Conservation (phyloP, 805 yeast species). For the Pichia membranifaciens region DNA sequence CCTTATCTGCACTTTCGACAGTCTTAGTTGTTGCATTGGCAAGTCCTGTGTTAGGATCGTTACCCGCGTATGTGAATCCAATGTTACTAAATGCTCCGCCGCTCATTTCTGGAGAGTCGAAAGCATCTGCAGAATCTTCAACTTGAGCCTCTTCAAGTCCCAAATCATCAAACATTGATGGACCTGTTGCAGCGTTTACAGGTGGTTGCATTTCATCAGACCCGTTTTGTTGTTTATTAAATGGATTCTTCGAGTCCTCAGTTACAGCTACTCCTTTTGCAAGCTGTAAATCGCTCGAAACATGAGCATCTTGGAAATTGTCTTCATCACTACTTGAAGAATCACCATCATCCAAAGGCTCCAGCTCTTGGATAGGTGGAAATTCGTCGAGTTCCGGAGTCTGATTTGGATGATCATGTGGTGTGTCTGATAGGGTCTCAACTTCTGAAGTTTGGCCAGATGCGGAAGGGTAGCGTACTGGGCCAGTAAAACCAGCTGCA, state of each 20-base stretch:
- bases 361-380: constrained; percentile 10
- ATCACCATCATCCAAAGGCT: constrained; percentile 2
- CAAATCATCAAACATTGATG: constrained; percentile 31
- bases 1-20: constrained; percentile 27
- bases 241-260: constrained; percentile 13
- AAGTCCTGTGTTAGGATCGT: constrained; percentile 7
- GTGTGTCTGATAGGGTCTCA: constrained; percentile 6
- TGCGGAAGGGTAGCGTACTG: not conserved
- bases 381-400: constrained; percentile 5
- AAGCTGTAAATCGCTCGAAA: constrained; percentile 6
- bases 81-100: constrained; percentile 5
- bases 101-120: constrained; percentile 15
- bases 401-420: not conserved
- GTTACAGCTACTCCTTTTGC: constrained; percentile 1
- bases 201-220: constrained; percentile 14
- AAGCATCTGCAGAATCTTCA: constrained; percentile 18
- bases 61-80: constrained; percentile 25
- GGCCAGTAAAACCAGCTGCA: not conserved
- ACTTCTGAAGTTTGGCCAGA: constrained; percentile 1
- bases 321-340: constrained; percentile 13
- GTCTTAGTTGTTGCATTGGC: not conserved
- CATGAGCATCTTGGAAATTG: constrained; percentile 14
- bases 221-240: constrained; percentile 9
- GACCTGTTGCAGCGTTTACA: constrained; percentile 5
- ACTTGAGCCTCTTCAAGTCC: constrained; percentile 31